These are phyloP conservation scores for Pelargonium nanum DNA, from an alignment of 345 rosid species.

Conservation along the genomic window DNA sequence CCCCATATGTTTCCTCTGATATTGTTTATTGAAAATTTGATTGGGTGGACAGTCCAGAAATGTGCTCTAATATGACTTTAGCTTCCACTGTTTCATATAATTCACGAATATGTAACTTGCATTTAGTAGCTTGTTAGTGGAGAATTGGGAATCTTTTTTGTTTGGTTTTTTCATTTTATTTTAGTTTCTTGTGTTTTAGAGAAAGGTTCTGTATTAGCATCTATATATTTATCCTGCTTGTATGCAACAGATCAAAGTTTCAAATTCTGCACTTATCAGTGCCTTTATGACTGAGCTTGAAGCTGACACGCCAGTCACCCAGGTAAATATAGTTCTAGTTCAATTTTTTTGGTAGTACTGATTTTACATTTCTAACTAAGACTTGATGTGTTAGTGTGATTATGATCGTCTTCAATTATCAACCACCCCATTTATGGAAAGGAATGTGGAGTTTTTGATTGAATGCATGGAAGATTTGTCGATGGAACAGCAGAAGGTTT, in stretches of 20 bases:
- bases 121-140: no score
- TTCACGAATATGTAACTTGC: no score
- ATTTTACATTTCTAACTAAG: background rate
- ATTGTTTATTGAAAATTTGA: no score
- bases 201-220: background rate
- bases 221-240: constrained; percentile 6
- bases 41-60: no score
- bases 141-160: no score
- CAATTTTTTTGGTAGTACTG: background rate
- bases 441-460: constrained; percentile 87
- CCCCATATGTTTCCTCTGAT: no score
- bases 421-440: constrained; percentile 69
- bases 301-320: constrained; percentile 77
- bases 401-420: constrained; percentile 86
- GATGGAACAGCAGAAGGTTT: constrained; percentile 84
- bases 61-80: no score
- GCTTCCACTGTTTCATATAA: no score
- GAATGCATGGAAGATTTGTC: constrained; percentile 98
- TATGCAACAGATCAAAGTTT: constrained; percentile 72
- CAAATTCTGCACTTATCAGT: constrained; percentile 94
- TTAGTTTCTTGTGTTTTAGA: no score
- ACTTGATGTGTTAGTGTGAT: constrained; percentile 48
- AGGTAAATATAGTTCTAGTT: constrained; percentile 30
- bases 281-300: constrained; percentile 97
- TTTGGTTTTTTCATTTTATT: no score